Conservation (phyloP, 345 rosid genomes). For the Psidium guajava region DNA sequence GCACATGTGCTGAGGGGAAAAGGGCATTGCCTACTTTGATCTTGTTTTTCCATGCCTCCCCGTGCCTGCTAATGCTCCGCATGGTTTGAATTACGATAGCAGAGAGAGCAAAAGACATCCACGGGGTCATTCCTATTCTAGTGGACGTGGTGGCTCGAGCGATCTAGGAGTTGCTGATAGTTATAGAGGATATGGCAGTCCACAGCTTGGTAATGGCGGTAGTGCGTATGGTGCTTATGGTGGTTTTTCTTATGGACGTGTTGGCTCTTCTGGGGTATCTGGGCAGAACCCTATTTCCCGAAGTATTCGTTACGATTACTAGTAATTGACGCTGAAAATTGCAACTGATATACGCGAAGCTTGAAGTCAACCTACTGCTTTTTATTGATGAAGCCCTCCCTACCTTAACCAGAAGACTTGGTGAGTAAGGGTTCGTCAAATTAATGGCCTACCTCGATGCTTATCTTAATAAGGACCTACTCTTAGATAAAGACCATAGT, state of each 20-base stretch:
- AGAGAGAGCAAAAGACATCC: conserved; percentile 75
- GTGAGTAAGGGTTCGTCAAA: conserved; percentile 62
- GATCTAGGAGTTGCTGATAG: conserved; percentile 41
- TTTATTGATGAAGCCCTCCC: conserved; percentile 66
- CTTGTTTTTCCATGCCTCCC: conserved; percentile 89
- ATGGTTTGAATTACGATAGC: conserved; percentile 37
- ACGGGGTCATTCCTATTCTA: conserved; percentile 64
- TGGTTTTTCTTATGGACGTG: conserved; percentile 70
- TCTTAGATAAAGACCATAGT: conserved; percentile 32
- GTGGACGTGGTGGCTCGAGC: conserved; percentile 56
- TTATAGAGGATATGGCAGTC: conserved; percentile 68
- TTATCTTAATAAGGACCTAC: conserved; percentile 60
- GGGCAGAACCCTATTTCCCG: conserved; percentile 65
- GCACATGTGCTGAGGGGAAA: too few relatives aligned
- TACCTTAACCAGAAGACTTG: conserved; percentile 87
- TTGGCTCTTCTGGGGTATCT: conserved; percentile 75
- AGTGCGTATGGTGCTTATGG: conserved; percentile 82
- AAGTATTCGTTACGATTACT: conserved; percentile 79
- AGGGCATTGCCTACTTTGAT: conserved; percentile 62
- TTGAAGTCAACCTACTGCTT: conserved; percentile 81
- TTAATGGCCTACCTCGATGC: conserved; percentile 71
- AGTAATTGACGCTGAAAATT: conserved; percentile 36
- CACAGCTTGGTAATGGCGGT: conserved; percentile 68
- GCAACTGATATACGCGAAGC: conserved; percentile 80
- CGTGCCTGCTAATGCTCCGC: conserved; percentile 53